Conservation (phyloP, 2,329 filamentous ascomycete genomes). For the Trichoderma citrinoviride region DNA sequence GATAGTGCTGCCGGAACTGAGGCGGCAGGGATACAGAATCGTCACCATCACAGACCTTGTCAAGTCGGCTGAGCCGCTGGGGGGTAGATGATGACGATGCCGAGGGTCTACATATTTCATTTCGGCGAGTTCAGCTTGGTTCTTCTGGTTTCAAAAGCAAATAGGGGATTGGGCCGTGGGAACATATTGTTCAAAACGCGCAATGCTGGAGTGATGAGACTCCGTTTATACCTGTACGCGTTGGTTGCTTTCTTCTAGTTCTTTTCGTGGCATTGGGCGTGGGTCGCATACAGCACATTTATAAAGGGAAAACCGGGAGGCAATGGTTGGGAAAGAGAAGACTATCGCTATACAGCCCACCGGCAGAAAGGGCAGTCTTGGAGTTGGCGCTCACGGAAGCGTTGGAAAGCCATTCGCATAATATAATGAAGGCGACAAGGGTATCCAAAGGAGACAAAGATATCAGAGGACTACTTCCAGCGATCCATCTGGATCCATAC, state of each 20-base stretch:
- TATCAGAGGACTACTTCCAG: slow-evolving; percentile 29
- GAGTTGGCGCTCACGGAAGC: slow-evolving; percentile 17
- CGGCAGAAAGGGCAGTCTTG: background rate
- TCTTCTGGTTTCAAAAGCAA: background rate
- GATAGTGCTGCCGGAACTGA: slow-evolving; percentile 69
- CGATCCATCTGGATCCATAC: slow-evolving; percentile 34
- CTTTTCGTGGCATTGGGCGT: background rate
- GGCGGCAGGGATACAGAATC: slow-evolving; percentile 64
- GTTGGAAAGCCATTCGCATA: background rate
- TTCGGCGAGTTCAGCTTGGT: background rate
- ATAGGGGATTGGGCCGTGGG: background rate
- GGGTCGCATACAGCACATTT: slow-evolving; percentile 1
- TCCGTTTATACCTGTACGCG: background rate
- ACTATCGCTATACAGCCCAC: background rate
- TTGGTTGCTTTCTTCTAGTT: background rate
- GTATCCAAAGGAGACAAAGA: background rate
- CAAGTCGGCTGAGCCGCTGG: slow-evolving; percentile 35
- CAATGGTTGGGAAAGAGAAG: background rate
- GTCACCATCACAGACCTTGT: slow-evolving; percentile 70
- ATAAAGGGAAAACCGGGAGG: background rate
- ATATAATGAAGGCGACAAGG: background rate
- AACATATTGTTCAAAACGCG: background rate
- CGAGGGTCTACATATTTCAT: background rate
- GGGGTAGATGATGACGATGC: slow-evolving; percentile 24
- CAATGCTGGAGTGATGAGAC: background rate